Evolutionary conservation across 164 flowering plant genomes (phyloP).

Genomic region (Aristolochia contorta): DNA sequence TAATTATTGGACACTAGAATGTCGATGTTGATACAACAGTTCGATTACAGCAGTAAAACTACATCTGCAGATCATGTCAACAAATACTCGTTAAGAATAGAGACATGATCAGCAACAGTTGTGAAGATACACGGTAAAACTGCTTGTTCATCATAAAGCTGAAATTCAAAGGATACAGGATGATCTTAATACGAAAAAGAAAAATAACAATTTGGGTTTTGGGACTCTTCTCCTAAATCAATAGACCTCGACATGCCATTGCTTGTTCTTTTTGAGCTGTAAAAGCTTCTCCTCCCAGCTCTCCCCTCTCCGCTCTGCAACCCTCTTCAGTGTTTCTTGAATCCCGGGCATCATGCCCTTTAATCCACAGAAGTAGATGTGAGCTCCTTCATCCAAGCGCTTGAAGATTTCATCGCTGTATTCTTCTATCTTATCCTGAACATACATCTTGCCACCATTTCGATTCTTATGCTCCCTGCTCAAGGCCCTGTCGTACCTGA

Average conservation of each 20-base stretch:
- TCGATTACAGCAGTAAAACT: too few species aligned
- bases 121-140: background rate
- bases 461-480: slow-evolving; percentile 91
- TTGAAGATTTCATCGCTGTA: slow-evolving; percentile 90
- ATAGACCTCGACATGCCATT: slow-evolving; percentile 99
- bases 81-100: too few species aligned
- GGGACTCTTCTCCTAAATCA: slow-evolving; percentile 10
- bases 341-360: slow-evolving; percentile 99
- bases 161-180: background rate
- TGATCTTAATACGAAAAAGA: background rate
- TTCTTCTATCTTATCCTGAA: slow-evolving; percentile 96
- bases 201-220: background rate
- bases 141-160: background rate
- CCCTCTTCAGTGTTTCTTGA: slow-evolving; percentile 84
- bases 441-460: slow-evolving; percentile 95
- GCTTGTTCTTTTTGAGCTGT: slow-evolving; percentile 88
- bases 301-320: slow-evolving; percentile 83
- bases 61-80: too few species aligned
- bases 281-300: slow-evolving; percentile 86
- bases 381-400: slow-evolving; percentile 83
- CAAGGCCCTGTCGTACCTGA: slow-evolving; percentile 71
- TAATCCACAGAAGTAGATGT: slow-evolving; percentile 94
- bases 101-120: background rate
- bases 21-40: too few species aligned
- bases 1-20: too few species aligned